phyloP scores from a whole-genome alignment of 345 rosid species.

The Salix brachista region DNA sequence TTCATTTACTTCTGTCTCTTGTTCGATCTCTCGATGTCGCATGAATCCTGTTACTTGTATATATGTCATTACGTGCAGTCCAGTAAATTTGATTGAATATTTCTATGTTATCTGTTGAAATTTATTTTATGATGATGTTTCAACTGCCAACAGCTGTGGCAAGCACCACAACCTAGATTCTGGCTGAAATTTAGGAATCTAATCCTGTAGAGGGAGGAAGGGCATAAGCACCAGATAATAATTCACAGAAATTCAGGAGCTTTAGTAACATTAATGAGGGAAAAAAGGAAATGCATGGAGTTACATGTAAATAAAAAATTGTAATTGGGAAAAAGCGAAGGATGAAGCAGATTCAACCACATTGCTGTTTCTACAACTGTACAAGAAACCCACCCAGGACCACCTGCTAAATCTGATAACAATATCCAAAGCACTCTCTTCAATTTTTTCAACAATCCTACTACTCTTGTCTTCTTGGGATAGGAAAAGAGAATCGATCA shows the following conservation, averaged over 20 bases:
- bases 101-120: neutral
- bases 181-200: neutral
- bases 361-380: constrained; percentile 48
- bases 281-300: constrained; percentile 6
- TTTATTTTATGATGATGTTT: neutral
- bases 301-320: neutral
- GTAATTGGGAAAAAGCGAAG: neutral
- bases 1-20: neutral
- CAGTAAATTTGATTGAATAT: neutral
- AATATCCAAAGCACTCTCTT: constrained; percentile 10
- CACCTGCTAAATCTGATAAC: constrained; percentile 10
- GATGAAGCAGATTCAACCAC: constrained; percentile 17
- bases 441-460: neutral
- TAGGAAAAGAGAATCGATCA: constrained; percentile 15
- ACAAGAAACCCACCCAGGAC: constrained; percentile 38
- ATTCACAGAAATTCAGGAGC: constrained; percentile 4
- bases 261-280: neutral
- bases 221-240: neutral
- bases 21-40: neutral
- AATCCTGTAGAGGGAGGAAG: neutral
- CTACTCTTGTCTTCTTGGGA: constrained; percentile 14
- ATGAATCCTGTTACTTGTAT: neutral
- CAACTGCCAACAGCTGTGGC: neutral
- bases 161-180: neutral
- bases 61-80: neutral